Conservation (phyloP, 163 green algal genomes). For the Scenedesmus sp. region DNA sequence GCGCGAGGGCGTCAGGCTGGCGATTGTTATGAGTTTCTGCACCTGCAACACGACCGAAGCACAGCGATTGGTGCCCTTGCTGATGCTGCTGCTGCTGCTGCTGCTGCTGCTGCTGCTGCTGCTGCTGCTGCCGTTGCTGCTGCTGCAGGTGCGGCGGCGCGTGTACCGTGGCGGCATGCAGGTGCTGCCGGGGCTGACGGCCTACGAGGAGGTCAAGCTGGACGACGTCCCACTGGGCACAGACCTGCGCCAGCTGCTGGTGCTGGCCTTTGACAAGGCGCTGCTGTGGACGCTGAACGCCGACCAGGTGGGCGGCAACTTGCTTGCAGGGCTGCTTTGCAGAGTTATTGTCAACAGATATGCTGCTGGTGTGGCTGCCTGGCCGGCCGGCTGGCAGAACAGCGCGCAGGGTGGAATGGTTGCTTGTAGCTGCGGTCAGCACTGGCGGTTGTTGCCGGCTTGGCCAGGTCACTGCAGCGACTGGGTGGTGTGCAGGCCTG, state of each 20-base stretch:
- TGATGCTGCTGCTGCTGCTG: conserved; percentile 18
- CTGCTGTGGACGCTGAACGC: neutral
- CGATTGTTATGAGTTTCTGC: too few species aligned
- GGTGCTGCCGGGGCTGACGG: conserved; percentile 41
- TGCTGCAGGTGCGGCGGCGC: conserved; percentile 55
- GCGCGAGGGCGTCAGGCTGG: too few species aligned
- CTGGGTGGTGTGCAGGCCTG: too few species aligned
- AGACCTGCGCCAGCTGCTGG: conserved; percentile 36
- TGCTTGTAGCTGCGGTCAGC: neutral
- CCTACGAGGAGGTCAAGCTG: conserved; percentile 63
- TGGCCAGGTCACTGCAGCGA: neutral
- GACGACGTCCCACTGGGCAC: conserved; percentile 36
- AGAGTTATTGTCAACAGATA: neutral
- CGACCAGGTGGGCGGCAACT: neutral
- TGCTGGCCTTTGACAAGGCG: conserved; percentile 38
- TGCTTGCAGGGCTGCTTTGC: too few species aligned
- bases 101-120: conserved; percentile 46
- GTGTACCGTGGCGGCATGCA: conserved; percentile 43
- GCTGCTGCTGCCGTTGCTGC: neutral
- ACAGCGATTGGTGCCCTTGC: too few species aligned
- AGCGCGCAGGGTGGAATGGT: neutral
- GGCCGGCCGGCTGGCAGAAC: neutral
- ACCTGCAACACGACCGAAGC: too few species aligned
- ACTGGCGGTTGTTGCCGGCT: neutral
- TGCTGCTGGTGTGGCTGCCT: neutral